These are phyloP conservation scores for Brassica juncea DNA, from an alignment of 345 rosid species.

Conservation along the genomic window DNA sequence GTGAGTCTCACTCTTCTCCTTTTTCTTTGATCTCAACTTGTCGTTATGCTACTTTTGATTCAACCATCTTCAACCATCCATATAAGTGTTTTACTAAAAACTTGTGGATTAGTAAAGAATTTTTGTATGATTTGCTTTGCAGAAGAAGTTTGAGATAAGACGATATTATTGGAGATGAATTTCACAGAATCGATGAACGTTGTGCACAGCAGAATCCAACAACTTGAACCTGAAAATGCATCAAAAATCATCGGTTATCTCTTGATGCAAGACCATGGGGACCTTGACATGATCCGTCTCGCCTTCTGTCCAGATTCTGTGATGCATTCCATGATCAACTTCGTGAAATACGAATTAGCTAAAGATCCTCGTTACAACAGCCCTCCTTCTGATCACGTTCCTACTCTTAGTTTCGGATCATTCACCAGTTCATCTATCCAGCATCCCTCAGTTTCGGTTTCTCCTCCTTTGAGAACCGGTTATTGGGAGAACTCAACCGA, in stretches of 20 bases:
- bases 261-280: conserved; percentile 72
- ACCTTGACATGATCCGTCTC: conserved; percentile 80
- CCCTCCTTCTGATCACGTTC: conserved; percentile 43
- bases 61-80: conserved; percentile 10
- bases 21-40: conserved; percentile 19
- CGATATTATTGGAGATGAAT: conserved; percentile 54
- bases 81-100: conserved; percentile 26
- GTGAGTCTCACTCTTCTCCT: conserved; percentile 29
- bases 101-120: not conserved
- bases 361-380: conserved; percentile 15
- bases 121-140: conserved; percentile 2
- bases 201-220: conserved; percentile 77
- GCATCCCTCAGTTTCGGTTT: conserved; percentile 3
- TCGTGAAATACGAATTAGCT: conserved; percentile 64
- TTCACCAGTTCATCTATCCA: conserved; percentile 8
- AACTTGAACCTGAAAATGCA: conserved; percentile 81
- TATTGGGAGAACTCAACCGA: conserved; percentile 55
- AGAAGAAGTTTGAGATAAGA: conserved; percentile 25
- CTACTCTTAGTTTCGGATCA: conserved; percentile 10
- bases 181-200: conserved; percentile 74
- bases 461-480: conserved; percentile 43
- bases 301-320: conserved; percentile 77
- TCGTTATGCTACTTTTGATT: conserved; percentile 17
- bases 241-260: conserved; percentile 79
- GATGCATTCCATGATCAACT: conserved; percentile 58